Conservation (phyloP, 2,329 filamentous ascomycete species). For the Penicillium sp. region DNA sequence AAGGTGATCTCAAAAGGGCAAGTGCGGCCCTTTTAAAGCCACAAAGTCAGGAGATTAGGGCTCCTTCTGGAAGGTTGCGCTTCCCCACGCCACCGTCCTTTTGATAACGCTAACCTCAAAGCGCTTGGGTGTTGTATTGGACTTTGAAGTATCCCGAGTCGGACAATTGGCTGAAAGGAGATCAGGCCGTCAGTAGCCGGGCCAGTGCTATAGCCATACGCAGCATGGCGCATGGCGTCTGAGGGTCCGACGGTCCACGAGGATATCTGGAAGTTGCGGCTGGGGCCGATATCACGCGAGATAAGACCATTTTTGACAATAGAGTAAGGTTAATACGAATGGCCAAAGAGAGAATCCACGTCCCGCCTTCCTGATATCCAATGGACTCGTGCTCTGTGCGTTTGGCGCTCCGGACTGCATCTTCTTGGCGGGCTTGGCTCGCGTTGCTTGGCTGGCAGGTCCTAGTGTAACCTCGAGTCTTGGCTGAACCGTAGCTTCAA, state of each 20-base stretch:
- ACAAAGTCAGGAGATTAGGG: background rate
- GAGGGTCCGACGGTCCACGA: background rate
- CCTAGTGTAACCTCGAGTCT: slow-evolving; percentile 24
- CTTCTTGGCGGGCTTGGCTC: slow-evolving; percentile 10
- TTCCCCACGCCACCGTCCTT: background rate
- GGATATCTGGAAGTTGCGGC: background rate
- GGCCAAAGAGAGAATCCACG: background rate
- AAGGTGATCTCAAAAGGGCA: background rate
- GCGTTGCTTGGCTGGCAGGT: slow-evolving; percentile 22
- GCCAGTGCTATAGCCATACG: slow-evolving; percentile 1
- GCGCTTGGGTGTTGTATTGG: background rate
- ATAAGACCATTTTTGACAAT: slow-evolving; percentile 3
- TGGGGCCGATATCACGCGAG: slow-evolving; percentile 10
- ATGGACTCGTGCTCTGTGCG: background rate
- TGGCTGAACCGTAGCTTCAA: slow-evolving; percentile 9
- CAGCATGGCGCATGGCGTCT: background rate
- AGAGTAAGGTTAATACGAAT: background rate
- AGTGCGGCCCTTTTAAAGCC: background rate
- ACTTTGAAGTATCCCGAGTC: background rate
- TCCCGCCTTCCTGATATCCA: background rate
- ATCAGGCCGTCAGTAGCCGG: slow-evolving; percentile 8
- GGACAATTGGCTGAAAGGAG: slow-evolving; percentile 3
- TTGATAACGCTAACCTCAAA: background rate
- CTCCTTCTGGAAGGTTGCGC: slow-evolving; percentile 4
- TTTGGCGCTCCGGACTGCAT: background rate